These are phyloP conservation scores for Salix caprea DNA, from an alignment of 345 rosid species.

Conservation along the genomic window DNA sequence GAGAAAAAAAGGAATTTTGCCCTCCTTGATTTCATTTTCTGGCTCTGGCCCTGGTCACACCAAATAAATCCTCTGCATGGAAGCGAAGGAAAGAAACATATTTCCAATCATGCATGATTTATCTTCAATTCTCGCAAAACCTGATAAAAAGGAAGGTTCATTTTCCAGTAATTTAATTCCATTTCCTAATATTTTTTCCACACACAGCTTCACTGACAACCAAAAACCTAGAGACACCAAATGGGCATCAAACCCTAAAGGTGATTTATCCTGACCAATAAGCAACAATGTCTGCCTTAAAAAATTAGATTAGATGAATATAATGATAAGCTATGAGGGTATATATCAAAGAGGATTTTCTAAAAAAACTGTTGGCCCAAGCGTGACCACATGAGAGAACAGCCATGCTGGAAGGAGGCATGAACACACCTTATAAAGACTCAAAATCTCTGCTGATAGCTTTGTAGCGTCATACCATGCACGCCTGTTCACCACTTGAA, in stretches of 20 bases:
- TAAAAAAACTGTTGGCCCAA: background rate
- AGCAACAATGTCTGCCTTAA: background rate
- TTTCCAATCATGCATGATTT: background rate
- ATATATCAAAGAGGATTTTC: background rate
- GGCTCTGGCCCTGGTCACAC: background rate
- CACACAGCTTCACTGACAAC: background rate
- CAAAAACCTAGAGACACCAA: background rate
- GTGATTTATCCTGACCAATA: background rate
- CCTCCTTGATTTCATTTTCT: too few species aligned
- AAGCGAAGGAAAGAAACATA: background rate
- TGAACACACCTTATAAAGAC: conserved; percentile 69
- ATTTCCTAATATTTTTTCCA: background rate
- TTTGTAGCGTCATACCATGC: conserved; percentile 92
- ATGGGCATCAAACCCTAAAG: background rate
- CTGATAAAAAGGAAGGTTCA: background rate
- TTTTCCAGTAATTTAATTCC: background rate
- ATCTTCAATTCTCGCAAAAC: background rate
- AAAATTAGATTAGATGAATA: background rate
- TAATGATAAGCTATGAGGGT: too few species aligned
- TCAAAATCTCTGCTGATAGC: conserved; percentile 74
- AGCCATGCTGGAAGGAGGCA: background rate
- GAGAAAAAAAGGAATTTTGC: too few species aligned
- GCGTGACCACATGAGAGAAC: background rate
- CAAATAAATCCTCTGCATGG: background rate
- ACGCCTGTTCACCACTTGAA: conserved; percentile 86